Evolutionary conservation across 2,329 filamentous ascomycete genomes (phyloP).

Genomic region (Colletotrichum brevisporum): DNA sequence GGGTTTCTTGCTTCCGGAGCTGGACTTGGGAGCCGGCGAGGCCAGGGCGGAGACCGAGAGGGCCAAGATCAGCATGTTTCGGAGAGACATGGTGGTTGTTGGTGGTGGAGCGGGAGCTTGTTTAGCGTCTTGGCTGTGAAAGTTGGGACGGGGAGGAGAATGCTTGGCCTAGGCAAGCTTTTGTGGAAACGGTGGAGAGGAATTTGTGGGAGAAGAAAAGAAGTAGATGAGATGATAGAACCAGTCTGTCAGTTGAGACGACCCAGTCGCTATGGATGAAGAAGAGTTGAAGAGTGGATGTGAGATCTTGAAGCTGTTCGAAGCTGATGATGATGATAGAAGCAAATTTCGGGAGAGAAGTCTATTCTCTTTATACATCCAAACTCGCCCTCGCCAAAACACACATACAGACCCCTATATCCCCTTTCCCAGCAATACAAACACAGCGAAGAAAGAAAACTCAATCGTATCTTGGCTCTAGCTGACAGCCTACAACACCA

Average conservation of each 20-base stretch:
- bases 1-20: not conserved
- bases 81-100: slow-evolving; percentile 22
- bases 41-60: slow-evolving; percentile 20
- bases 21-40: slow-evolving; percentile 22
- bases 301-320: slow-evolving; percentile 8
- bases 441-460: not conserved
- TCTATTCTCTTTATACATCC: slow-evolving; percentile 29
- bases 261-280: slow-evolving; percentile 10
- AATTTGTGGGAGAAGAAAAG: not conserved
- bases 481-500: not conserved
- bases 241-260: slow-evolving; percentile 33
- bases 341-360: not conserved
- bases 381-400: not conserved
- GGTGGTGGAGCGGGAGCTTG: not conserved
- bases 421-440: not conserved
- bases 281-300: not conserved
- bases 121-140: slow-evolving; percentile 20
- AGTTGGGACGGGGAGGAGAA: slow-evolving; percentile 8
- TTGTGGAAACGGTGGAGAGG: not conserved
- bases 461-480: slow-evolving; percentile 10
- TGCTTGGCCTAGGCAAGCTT: slow-evolving; percentile 14
- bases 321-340: slow-evolving; percentile 25
- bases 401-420: slow-evolving; percentile 7
- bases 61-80: slow-evolving; percentile 33
- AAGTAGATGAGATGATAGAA: slow-evolving; percentile 17